Conservation (phyloP, 768 basidiomycete genomes). For the Tephrocybe rancida region DNA sequence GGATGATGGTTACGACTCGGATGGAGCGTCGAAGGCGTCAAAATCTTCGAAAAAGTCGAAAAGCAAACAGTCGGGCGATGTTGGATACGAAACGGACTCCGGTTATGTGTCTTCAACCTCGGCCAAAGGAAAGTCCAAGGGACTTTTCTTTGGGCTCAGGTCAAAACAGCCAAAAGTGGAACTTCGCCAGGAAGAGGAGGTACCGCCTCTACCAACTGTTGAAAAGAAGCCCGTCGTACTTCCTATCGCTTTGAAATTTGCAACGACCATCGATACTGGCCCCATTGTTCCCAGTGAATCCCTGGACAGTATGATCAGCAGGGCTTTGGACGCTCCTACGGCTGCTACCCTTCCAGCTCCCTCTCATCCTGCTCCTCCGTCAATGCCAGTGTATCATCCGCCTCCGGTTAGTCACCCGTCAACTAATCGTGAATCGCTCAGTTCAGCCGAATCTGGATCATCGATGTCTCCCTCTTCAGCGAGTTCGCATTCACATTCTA, state of each 20-base stretch:
- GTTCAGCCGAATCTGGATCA: slow-evolving; percentile 20
- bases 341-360: slow-evolving; percentile 2
- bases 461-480: slow-evolving; percentile 15
- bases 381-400: background rate
- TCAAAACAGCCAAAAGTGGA: slow-evolving; percentile 40
- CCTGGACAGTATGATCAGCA: slow-evolving; percentile 7
- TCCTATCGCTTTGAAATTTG: slow-evolving; percentile 52
- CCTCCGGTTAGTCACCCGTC: background rate
- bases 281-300: slow-evolving; percentile 10
- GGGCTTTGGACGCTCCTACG: slow-evolving; percentile 6
- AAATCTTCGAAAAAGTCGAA: slow-evolving; percentile 30
- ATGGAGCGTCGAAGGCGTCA: slow-evolving; percentile 19
- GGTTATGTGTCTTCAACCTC: slow-evolving; percentile 29
- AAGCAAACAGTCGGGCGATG: slow-evolving; percentile 22
- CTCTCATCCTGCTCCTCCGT: background rate
- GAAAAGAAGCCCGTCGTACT: slow-evolving; percentile 35
- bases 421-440: slow-evolving; percentile 16
- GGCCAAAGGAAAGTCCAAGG: slow-evolving; percentile 37
- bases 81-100: slow-evolving; percentile 43
- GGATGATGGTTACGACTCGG: slow-evolving; percentile 32
- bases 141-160: slow-evolving; percentile 46
- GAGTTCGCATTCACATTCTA: slow-evolving; percentile 19
- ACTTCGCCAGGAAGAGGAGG: slow-evolving; percentile 27
- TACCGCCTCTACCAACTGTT: slow-evolving; percentile 23
- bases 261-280: slow-evolving; percentile 31